Base-by-base conservation (phyloP, 768 basidiomycete species). In the Suillus clintonianus region DNA sequence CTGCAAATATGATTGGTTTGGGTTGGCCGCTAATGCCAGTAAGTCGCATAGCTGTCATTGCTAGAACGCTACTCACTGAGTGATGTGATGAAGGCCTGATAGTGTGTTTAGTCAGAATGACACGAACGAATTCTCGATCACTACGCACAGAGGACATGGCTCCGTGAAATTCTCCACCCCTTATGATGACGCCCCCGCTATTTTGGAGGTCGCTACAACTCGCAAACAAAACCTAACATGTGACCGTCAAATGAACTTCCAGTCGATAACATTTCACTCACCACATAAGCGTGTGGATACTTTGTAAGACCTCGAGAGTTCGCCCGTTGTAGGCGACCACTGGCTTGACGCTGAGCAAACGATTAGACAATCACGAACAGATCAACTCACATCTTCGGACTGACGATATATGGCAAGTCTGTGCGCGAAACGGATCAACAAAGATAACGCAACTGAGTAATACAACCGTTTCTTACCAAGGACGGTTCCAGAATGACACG, bases 341-440 rank as follows among this genome's bases (percentile, higher is more conserved):
- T 41, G 39, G 37, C 6, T 57, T 24, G 39, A 57, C 27, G 41
- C 39, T 57, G 27, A n/a, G 17, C 1, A 51, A 41, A 4, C 30
- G 17, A 41, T 41, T 41, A 57, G 27, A 22, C 7, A 36, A 14
- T n/a, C 34, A 0, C n/a, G 24, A 57, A 27, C 17, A 2, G 15
- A 41, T 36, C 17, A 5, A 41, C 1, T 13, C 24, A 39, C 5
- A 19, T 41, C 24, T 17, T 27, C 11, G 50, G 19, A 62, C 67
- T 54, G 62, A 71, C 62, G 15, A 72, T 67, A 42, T 73, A 74
- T 13, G 71, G 74, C 10, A 74, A 62, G 65, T 76, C 76, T 70
- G 45, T 53, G 15, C 22, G 5, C 30, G 17, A 30, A 32, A 34
- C 1, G 24, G 47, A 34, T 70, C 48, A 63, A 13, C 4, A 17